Base-by-base conservation (phyloP, 1,284 basidiomycete species). In the Microbotryomycetes sp. region DNA sequence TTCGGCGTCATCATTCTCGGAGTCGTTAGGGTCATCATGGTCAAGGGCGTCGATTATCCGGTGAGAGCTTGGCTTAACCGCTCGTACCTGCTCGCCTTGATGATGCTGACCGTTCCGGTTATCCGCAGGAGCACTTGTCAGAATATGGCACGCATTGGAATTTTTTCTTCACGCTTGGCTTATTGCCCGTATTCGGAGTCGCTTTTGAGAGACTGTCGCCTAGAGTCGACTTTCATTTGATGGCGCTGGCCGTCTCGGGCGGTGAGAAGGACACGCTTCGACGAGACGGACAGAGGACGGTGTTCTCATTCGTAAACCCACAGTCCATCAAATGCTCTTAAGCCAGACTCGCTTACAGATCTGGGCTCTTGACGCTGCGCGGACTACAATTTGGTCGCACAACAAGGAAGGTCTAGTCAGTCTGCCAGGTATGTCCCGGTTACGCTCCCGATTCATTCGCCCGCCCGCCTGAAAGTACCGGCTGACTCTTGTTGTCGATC, bases 81-180 rank as follows among this genome's bases (percentile, higher is more conserved):
- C 23, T 6, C 23, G 49, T 16, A 45, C 26, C 49, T 46, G 35
- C 48, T 6, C 11, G 16, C 47, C 50, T 9, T 45, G 28, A 35
- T 60, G 52, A 60, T 51, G 18, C 11, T 4, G 11, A 11, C 13
- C 29, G 26, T 21, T 47, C 5, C 16, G 45, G 4, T n/a, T n/a
- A n/a, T n/a, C n/a, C n/a, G 4, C 66, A 93, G 91, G 94, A 98
- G 79, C 96, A 98, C 68, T 85, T 89, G 48, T 86, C 91, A 0
- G 94, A 98, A 77, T 98, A 98, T 69, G 96, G 96, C 1, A 85
- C 85, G 0, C 93, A 97, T 73, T 98, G 96, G 96, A 98, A 98
- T 75, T 98, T 98, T 76, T 98, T 98, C 81, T 82, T 97, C 71
- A 97, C 96, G 0, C 80, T 98, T 15, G 91, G 85, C 0, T 65